A percentile compares a stretch with the other conserved stretches of the same genome.
Evolutionary conservation across 441 rosid species (phyloP).

Genomic region (Omphalea diandra): DNA sequence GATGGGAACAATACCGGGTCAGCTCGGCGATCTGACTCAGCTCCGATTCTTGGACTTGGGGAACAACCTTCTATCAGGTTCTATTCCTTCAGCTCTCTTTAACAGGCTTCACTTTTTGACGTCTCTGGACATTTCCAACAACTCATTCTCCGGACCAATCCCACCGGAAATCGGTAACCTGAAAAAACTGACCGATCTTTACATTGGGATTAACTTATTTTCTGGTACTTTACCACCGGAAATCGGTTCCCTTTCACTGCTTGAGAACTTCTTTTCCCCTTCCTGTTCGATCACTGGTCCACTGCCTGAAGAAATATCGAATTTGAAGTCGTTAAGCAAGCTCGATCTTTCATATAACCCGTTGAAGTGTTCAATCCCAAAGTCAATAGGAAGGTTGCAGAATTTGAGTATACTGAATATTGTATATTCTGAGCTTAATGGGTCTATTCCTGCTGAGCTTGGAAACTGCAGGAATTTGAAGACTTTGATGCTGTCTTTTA

Average conservation of each 20-base stretch:
- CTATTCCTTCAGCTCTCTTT: conserved; percentile 46
- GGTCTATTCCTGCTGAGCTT: conserved; percentile 71
- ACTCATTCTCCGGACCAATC: conserved; percentile 58
- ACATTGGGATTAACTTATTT: conserved; percentile 64
- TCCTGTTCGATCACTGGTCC: conserved; percentile 68
- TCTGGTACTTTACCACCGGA: conserved; percentile 67
- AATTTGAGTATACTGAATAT: conserved; percentile 55
- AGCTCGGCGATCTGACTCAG: conserved; percentile 45
- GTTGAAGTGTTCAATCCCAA: conserved; percentile 65
- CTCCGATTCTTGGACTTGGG: conserved; percentile 58
- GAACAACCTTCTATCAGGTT: conserved; percentile 60
- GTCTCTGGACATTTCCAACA: conserved; percentile 72
- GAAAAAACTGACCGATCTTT: conserved; percentile 58
- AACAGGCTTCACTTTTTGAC: conserved; percentile 42
- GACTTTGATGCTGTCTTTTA: conserved; percentile 66
- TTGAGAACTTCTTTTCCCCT: conserved; percentile 53
- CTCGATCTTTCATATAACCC: conserved; percentile 89
- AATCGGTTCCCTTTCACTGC: conserved; percentile 57
- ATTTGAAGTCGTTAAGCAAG: conserved; percentile 41
- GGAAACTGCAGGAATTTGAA: conserved; percentile 64
- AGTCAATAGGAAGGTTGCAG: conserved; percentile 51
- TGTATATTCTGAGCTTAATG: conserved; percentile 59
- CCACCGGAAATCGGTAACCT: conserved; percentile 62
- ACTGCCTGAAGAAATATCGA: conserved; percentile 53
- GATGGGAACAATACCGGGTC: conserved; percentile 45